Percentiles rank a stretch among this genome's conserved stretches.
Evolutionary conservation across 768 basidiomycete genomes (phyloP).

Genomic region (Hebeloma cylindrosporum): DNA sequence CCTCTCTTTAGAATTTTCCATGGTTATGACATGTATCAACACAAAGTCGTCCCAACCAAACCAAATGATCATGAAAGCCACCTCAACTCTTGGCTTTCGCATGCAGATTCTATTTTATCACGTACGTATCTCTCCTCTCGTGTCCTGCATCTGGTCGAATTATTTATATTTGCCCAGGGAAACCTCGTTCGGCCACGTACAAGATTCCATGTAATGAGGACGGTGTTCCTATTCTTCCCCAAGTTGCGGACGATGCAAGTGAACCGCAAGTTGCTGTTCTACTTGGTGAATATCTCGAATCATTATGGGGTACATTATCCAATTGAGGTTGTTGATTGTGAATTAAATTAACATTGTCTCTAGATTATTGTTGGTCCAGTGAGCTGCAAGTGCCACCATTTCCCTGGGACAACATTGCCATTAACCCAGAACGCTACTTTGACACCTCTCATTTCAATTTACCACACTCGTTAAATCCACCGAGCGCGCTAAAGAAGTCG

Average conservation of each 20-base stretch:
- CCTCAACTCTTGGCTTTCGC: not conserved
- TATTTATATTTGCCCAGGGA: not conserved
- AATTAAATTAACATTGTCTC: not conserved
- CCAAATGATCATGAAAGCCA: not conserved
- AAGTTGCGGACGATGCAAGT: not conserved
- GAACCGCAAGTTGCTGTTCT: not conserved
- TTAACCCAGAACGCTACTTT: not conserved
- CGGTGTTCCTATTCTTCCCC: slow-evolving; percentile 4
- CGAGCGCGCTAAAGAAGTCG: too few species aligned
- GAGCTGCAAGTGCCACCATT: not conserved
- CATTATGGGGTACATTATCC: not conserved
- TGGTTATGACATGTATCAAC: not conserved
- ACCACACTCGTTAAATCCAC: not conserved
- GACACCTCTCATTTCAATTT: not conserved
- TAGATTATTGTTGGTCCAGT: not conserved
- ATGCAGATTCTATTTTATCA: not conserved
- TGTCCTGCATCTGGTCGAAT: not conserved
- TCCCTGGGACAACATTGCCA: slow-evolving; percentile 1
- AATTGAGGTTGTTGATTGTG: too few species aligned
- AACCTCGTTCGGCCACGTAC: not conserved
- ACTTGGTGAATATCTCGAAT: slow-evolving; percentile 3
- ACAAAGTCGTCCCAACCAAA: not conserved
- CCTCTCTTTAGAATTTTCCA: not conserved
- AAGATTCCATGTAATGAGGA: not conserved
- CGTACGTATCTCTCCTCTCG: not conserved